Evolutionary conservation across 495 filamentous ascomycete genomes (phyloP).

Genomic region (Darksidea phi): DNA sequence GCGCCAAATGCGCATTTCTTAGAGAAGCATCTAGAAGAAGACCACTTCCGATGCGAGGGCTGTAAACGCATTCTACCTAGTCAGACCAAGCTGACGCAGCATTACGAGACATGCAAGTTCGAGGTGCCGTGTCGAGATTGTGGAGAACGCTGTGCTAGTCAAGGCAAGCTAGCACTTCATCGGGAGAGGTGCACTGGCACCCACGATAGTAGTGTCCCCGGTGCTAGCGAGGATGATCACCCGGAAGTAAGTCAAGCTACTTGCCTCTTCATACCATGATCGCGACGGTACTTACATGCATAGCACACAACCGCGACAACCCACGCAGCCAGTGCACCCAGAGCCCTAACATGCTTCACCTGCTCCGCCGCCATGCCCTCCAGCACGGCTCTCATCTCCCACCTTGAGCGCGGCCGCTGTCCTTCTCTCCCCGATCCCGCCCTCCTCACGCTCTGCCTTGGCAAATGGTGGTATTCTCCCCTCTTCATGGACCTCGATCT

Average conservation of each 20-base stretch:
- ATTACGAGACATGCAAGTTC: slow-evolving; percentile 3
- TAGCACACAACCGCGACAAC: slow-evolving; percentile 12
- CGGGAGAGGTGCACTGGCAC: not conserved
- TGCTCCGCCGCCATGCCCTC: slow-evolving; percentile 9
- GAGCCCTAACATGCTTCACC: slow-evolving; percentile 1
- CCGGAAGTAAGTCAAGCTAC: too few relatives aligned
- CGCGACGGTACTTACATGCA: too few relatives aligned
- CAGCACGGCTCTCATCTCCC: slow-evolving; percentile 8
- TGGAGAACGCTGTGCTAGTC: not conserved
- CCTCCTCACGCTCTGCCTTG: slow-evolving; percentile 5
- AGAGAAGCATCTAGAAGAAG: slow-evolving; percentile 9
- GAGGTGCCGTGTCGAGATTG: not conserved
- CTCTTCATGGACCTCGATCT: slow-evolving; percentile 25
- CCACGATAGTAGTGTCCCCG: not conserved
- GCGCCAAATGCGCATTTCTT: not conserved
- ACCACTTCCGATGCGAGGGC: slow-evolving; percentile 18
- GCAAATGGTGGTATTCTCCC: slow-evolving; percentile 23
- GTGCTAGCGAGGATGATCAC: too few relatives aligned
- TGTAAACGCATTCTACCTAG: slow-evolving; percentile 16
- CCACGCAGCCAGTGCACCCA: not conserved
- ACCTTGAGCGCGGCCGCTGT: slow-evolving; percentile 25
- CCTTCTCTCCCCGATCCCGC: slow-evolving; percentile 3
- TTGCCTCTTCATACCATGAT: too few relatives aligned
- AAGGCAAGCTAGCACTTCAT: not conserved
- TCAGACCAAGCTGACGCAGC: slow-evolving; percentile 11